Evolutionary conservation across 495 filamentous ascomycete genomes (phyloP).

Genomic region (Echria macrotheca): DNA sequence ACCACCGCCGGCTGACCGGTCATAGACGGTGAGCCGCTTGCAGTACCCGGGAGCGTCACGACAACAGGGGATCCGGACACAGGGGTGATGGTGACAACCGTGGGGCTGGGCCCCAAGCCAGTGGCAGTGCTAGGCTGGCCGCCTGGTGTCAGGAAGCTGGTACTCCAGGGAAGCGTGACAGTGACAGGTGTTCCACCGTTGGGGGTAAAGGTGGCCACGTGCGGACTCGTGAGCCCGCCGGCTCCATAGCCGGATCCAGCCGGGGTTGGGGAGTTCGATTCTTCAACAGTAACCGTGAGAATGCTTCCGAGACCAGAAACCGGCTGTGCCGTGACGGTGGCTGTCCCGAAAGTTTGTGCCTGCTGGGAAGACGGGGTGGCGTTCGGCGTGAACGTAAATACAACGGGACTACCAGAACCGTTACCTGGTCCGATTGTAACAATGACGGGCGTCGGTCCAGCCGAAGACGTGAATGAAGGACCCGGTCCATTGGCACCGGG

Average conservation of each 20-base stretch:
- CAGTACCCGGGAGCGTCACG: constrained; percentile 1
- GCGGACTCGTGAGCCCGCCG: neutral
- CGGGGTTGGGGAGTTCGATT: neutral
- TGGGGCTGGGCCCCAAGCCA: neutral
- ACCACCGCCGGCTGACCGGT: neutral
- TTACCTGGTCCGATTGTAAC: constrained; percentile 7
- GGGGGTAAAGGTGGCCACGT: neutral
- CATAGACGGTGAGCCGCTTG: neutral
- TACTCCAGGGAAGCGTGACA: no score
- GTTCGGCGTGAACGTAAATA: constrained; percentile 13
- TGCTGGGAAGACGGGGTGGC: neutral
- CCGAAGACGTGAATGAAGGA: no score
- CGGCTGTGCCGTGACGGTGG: no score
- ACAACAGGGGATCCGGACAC: constrained; percentile 10
- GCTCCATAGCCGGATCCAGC: neutral
- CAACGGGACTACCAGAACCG: constrained; percentile 8
- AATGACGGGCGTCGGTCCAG: neutral
- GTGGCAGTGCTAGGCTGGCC: no score
- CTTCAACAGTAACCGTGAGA: no score
- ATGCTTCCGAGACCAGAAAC: no score
- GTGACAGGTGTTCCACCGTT: neutral
- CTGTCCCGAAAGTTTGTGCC: neutral
- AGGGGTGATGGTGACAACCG: constrained; percentile 5
- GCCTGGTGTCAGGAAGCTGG: no score
- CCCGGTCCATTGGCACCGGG: no score